Base-by-base conservation (phyloP, 331 rosid species). In the Telfairia occidentalis region DNA sequence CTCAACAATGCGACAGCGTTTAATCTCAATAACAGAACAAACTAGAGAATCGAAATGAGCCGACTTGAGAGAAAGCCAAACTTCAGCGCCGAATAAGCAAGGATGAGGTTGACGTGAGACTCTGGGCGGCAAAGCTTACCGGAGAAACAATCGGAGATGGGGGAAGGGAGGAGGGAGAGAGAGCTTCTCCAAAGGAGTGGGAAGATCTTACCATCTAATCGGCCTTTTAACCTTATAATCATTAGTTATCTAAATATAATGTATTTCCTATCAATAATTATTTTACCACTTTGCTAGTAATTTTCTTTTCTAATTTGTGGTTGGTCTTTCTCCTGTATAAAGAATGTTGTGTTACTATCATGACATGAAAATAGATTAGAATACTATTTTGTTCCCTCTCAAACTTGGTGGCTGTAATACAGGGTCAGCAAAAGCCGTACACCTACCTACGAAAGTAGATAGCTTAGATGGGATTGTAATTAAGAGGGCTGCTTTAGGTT, bases 401-500 rank as follows among this genome's bases (percentile, higher is more conserved):
- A 58, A 58, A 58, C 65, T 28, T 30, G 30, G 61, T 78, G 81
- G 69, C 26, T 82, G 64, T 54, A 67, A 53, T 78, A 82, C 84
- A 93, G 98, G 83, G 80, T 86, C 97, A 61, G 84, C 89, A 52
- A 83, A 79, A 48, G 76, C 82, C 28, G 87, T 91, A 81, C 80
- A 78, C 72, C 64, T 84, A 80, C 95, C 98, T 66, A 89, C 90
- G 19, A 93, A 88, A 89, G 92, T 93, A 71, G 92, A 89, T 79
- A 85, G 81, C 85, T 91, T 93, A 88, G 78, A 75, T 76, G 98
- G 96, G 80, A 86, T 93, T 82, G 75, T 77, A 70, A 83, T 93
- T 65, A 87, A 83, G 81, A 89, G 86, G 87, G 88, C 83, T 32
- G 92, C 96, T 81, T 82, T 93, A 55, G 98, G 98, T 70, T 89